Base-by-base conservation (phyloP, 306 rosid species). In the Urtica urens region DNA sequence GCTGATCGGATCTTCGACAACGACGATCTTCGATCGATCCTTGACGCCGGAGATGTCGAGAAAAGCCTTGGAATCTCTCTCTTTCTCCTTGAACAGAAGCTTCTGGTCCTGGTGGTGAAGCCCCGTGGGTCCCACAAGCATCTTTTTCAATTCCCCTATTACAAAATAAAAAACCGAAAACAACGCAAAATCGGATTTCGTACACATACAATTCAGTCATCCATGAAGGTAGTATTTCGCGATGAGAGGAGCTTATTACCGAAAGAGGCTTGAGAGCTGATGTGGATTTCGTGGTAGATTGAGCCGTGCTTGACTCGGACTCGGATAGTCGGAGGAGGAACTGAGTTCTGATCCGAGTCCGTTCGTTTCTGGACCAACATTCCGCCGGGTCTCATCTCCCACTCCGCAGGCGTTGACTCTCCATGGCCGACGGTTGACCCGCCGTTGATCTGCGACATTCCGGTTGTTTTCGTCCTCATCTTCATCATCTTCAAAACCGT, bases 381-480 rank as follows among this genome's bases (percentile, higher is more conserved):
- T 68, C 99, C 99, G 40, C 99, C 99, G 0, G 99, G 99, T 42
- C 99, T 57, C 54, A 81, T 62, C 80, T 90, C 99, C 95, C 99
- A 90, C 23, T 81, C 97, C 39, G 29, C 60, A 10, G 76, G 51
- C 45, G 71, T 77, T 0, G 72, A n/a, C 65, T 77, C 96, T 37
- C 48, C 61, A 15, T 60, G 76, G 0, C 74, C 73, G 63, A 21
- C 73, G 26, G 22, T 55, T 1, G 69, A 49, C n/a, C 68, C 51
- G 1, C 74, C 81, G 17, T 70, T 79, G 43, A 69, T 59, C 10
- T 74, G 47, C 0, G 76, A 45, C 14, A 74, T 3, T 23, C 71
- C 50, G 26, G 72, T 65, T 40, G 76, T 63, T 63, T 60, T 72
- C 13, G 62, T 84, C 75, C 66, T 79, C 90, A 77, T 69, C 46